phyloP scores from a whole-genome alignment of 2,329 filamentous ascomycete species.

The Aspergillus aculeatus region DNA sequence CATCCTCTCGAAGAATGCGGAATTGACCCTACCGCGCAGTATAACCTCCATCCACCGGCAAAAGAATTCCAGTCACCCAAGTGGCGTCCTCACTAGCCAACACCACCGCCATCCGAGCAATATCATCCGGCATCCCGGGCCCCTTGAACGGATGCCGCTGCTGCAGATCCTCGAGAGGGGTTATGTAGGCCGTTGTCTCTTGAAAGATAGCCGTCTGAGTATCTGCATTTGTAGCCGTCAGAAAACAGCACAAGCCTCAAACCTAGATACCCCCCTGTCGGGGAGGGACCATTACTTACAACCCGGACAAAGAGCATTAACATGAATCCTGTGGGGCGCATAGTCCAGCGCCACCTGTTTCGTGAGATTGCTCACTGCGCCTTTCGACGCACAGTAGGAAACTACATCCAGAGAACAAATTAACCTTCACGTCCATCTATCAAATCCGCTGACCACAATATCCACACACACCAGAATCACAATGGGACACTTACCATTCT shows the following conservation, averaged over 20 bases:
- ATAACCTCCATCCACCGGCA: slow-evolving; percentile 51
- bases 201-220: slow-evolving; percentile 27
- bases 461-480: too few relatives aligned
- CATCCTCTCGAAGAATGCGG: too few relatives aligned
- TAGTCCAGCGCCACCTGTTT: slow-evolving; percentile 52
- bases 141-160: slow-evolving; percentile 28
- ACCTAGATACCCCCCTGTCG: background rate
- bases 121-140: slow-evolving; percentile 33
- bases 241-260: background rate
- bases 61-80: slow-evolving; percentile 47
- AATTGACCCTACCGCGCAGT: slow-evolving; percentile 17
- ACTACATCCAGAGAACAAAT: slow-evolving; percentile 6
- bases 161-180: slow-evolving; percentile 7
- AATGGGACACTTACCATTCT: slow-evolving; percentile 17
- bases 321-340: slow-evolving; percentile 49
- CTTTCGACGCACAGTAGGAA: slow-evolving; percentile 52
- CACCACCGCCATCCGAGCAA: slow-evolving; percentile 45
- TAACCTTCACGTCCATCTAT: too few relatives aligned
- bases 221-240: slow-evolving; percentile 9
- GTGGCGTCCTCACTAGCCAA: slow-evolving; percentile 49
- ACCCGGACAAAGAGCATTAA: slow-evolving; percentile 56
- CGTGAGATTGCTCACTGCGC: slow-evolving; percentile 52
- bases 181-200: slow-evolving; percentile 6
- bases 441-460: too few relatives aligned
- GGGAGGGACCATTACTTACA: slow-evolving; percentile 23